A percentile compares a stretch with the other conserved stretches of the same genome.
These are phyloP conservation scores for Rhazya stricta DNA, from an alignment of 257 asterid genomes.

Conservation along the genomic window DNA sequence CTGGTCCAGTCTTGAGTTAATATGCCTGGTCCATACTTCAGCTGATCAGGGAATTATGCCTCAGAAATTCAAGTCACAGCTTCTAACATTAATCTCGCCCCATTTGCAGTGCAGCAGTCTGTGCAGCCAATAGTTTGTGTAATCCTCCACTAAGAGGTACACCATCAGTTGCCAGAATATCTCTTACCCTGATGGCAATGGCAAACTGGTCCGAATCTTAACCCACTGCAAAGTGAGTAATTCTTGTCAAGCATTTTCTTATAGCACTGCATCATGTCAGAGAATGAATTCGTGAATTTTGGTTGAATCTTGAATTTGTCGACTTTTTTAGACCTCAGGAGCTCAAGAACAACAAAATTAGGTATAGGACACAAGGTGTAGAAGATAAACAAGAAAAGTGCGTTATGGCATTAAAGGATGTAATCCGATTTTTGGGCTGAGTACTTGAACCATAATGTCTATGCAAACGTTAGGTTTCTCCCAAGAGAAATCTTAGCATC, in stretches of 20 bases:
- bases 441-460: slow-evolving; percentile 59
- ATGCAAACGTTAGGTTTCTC: slow-evolving; percentile 50
- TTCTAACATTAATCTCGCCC: too few species aligned
- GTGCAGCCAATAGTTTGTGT: slow-evolving; percentile 69
- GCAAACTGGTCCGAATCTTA: slow-evolving; percentile 64
- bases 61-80: too few species aligned
- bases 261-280: slow-evolving; percentile 52
- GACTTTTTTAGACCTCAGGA: slow-evolving; percentile 34
- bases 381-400: slow-evolving; percentile 50
- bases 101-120: slow-evolving; percentile 55
- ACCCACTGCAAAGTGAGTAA: slow-evolving; percentile 37
- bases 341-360: slow-evolving; percentile 41
- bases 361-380: slow-evolving; percentile 58
- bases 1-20: too few species aligned
- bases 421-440: slow-evolving; percentile 51
- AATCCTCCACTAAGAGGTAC: slow-evolving; percentile 63
- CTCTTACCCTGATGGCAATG: slow-evolving; percentile 56
- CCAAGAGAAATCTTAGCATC: slow-evolving; percentile 51
- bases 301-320: slow-evolving; percentile 64
- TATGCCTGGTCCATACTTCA: too few species aligned
- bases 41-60: too few species aligned
- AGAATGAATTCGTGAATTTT: slow-evolving; percentile 35
- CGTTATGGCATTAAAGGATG: slow-evolving; percentile 56
- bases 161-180: slow-evolving; percentile 51
- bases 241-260: slow-evolving; percentile 16